Evolutionary conservation across 2,329 filamentous ascomycete genomes (phyloP).

Genomic region (Ramularia endophylla): DNA sequence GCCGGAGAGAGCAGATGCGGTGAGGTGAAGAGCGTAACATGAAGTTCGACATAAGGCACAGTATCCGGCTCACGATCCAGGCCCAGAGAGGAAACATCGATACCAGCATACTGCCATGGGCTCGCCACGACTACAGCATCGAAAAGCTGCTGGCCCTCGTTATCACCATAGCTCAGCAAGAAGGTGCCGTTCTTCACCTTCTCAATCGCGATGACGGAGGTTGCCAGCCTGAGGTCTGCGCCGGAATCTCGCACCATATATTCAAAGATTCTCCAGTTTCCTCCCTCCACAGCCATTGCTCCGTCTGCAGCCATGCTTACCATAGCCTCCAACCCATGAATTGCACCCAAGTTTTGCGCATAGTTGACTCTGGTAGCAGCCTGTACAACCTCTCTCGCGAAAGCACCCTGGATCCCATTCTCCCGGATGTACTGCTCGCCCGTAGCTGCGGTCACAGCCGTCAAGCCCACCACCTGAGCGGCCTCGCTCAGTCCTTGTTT

Average conservation of each 20-base stretch:
- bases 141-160: slow-evolving; percentile 17
- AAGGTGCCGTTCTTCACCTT: slow-evolving; percentile 34
- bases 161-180: slow-evolving; percentile 36
- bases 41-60: slow-evolving; percentile 79
- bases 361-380: slow-evolving; percentile 92
- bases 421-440: slow-evolving; percentile 65
- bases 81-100: slow-evolving; percentile 36
- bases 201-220: slow-evolving; percentile 57
- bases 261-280: slow-evolving; percentile 95
- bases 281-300: slow-evolving; percentile 70
- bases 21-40: slow-evolving; percentile 85
- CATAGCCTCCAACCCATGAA: slow-evolving; percentile 87
- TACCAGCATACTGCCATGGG: slow-evolving; percentile 73
- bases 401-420: slow-evolving; percentile 61
- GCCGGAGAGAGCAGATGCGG: slow-evolving; percentile 62
- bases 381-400: slow-evolving; percentile 78
- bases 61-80: slow-evolving; percentile 58
- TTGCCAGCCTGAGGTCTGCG: slow-evolving; percentile 59
- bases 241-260: slow-evolving; percentile 64
- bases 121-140: slow-evolving; percentile 69
- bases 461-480: slow-evolving; percentile 61
- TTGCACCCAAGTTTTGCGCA: slow-evolving; percentile 76
- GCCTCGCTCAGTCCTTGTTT: slow-evolving; percentile 60
- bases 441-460: slow-evolving; percentile 60
- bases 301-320: slow-evolving; percentile 86